These are phyloP conservation scores for Talaromyces trachyspermus DNA, from an alignment of 495 filamentous ascomycete genomes.

Conservation along the genomic window DNA sequence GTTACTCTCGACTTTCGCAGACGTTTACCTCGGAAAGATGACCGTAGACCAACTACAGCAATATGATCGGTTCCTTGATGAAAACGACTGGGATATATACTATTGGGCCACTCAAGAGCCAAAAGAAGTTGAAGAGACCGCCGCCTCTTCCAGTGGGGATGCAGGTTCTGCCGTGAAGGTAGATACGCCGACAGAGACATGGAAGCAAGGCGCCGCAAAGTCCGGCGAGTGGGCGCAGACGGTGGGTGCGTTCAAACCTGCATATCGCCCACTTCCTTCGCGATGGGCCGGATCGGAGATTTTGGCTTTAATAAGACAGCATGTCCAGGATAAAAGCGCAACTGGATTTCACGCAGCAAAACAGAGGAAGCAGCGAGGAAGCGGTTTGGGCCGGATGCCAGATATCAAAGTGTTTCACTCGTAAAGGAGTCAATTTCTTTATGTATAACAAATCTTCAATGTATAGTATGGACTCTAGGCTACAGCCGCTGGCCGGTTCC, in stretches of 20 bases:
- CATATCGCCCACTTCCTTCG: constrained; percentile 79
- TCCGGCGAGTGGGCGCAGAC: constrained; percentile 96
- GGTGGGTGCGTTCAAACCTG: constrained; percentile 85
- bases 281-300: constrained; percentile 82
- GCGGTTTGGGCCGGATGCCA: constrained; percentile 45
- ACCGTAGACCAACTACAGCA: constrained; percentile 61
- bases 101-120: constrained; percentile 98
- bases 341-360: constrained; percentile 43
- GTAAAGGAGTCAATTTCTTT: background rate
- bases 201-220: constrained; percentile 44
- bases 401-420: constrained; percentile 41
- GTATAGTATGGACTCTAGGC: too few species aligned
- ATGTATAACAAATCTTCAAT: background rate
- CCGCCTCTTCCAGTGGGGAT: constrained; percentile 15
- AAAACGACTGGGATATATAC: constrained; percentile 99
- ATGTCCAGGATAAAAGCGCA: constrained; percentile 61
- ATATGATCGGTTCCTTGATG: constrained; percentile 92
- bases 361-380: constrained; percentile 38
- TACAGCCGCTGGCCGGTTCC: too few species aligned
- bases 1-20: constrained; percentile 91
- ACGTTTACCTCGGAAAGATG: constrained; percentile 69
- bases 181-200: constrained; percentile 45
- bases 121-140: constrained; percentile 29
- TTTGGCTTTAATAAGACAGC: constrained; percentile 63
- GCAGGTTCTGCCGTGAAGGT: constrained; percentile 26